Evolutionary conservation across 1,139 yeast species (phyloP), one percentile per base, ranked within the genome.

Genomic region (Arxiozyma heterogenica): DNA sequence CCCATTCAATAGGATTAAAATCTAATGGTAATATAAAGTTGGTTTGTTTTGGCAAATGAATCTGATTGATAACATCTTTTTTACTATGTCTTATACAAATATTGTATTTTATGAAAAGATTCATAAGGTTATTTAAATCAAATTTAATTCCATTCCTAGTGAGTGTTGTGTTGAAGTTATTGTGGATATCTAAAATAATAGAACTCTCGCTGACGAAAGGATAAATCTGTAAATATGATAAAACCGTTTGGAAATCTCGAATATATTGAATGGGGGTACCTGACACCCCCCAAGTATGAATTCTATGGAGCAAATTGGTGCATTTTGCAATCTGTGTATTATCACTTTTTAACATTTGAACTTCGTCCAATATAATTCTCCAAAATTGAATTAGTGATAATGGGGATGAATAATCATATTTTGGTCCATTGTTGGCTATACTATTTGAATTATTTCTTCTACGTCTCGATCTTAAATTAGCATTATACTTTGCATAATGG

Each of bases 231-330:
- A 90, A 71, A 63, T 88, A 91, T 20, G 80, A 76, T 43, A 90
- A 67, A 8, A 89, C 75, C 0, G 95, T 85, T 53, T 79, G 82
- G 54, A 90, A 72, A 68, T 91, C 96, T 49, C 73, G 72, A 55
- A 87, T 71, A 49, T 79, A 75, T 59, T 80, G 81, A 12, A 90
- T 85, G 0, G 98, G 95, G 0, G 98, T 93, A 7, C 98, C 98
- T 0, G 96, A 86, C 0, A 90, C 96, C 8, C 96, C 96, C 98
- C 98, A 93, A 0, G 96, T 82, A 71, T 93, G 97, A 52, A 81
- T 79, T 53, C 96, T 74, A 4, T 96, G 95, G 25, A 93, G 80
- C 44, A 86, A 72, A 3, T 87, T 75, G 0, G 96, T 90, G 55
- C 89, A 87, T 58, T 80, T 82, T 27, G 95, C 89, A 1, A 94